Evolutionary conservation across 768 basidiomycete species (phyloP), one percentile per base, ranked within the genome.

Genomic region (Pleurotus giganteus): DNA sequence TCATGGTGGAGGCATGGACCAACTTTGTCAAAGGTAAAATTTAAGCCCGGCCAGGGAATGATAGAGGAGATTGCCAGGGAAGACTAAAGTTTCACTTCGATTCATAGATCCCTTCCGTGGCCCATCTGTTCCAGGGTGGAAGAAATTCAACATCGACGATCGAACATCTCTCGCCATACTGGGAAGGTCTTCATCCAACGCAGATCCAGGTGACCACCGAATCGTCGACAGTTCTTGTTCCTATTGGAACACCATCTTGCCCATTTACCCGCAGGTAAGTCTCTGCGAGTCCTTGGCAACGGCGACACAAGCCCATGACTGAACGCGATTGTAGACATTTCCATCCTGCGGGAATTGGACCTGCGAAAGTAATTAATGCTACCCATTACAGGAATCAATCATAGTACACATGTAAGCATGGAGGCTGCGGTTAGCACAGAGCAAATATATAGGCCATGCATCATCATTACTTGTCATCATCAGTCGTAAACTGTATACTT

Each of bases 11-110:
- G n/a, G 70, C 68, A 7, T 71, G 70, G 70, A 67, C 66, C n/a
- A 71, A 71, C 52, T 71, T 71, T 49, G 59, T 71, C 55, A 69
- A 69, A 65, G 65, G 69, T 69, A 17, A n/a, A n/a, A n/a, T n/a
- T n/a, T n/a, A n/a, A 2, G 58, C 26, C 23, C 58, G n/a, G n/a
- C n/a, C n/a, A n/a, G n/a, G n/a, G n/a, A n/a, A n/a, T n/a, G n/a
- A n/a, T n/a, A n/a, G n/a, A n/a, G n/a, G n/a, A n/a, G n/a, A n/a
- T n/a, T n/a, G n/a, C n/a, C n/a, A n/a, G n/a, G n/a, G n/a, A n/a
- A n/a, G n/a, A n/a, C n/a, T n/a, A n/a, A n/a, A 54, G 17, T 24
- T 29, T n/a, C 19, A 57, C 19, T 8, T 26, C 26, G 5, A 44
- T 12, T 4, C n/a, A 19, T 55, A 69, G 67, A 71, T 58, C 69